These are phyloP conservation scores for Blakeslea trispora DNA, from an alignment of 371 early-diverging fungal genomes.

Conservation along the genomic window DNA sequence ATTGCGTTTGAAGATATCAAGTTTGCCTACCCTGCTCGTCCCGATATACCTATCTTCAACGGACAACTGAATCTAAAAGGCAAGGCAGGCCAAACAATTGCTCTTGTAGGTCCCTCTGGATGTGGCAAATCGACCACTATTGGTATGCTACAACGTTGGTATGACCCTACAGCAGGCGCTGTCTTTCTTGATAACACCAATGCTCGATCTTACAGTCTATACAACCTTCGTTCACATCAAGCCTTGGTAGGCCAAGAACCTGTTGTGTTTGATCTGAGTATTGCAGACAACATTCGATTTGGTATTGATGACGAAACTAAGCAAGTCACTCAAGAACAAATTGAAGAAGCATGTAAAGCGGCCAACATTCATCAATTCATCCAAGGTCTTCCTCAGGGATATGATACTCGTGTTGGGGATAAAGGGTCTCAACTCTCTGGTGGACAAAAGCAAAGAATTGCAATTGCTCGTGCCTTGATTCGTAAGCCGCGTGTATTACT, in stretches of 20 bases:
- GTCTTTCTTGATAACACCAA: conserved; percentile 70
- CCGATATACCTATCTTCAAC: conserved; percentile 73
- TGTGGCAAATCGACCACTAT: conserved; percentile 89
- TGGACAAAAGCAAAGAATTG: conserved; percentile 76
- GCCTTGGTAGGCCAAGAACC: conserved; percentile 92
- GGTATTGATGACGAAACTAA: conserved; percentile 49
- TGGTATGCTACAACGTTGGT: conserved; percentile 85
- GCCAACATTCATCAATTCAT: conserved; percentile 86
- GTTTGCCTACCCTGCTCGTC: conserved; percentile 86
- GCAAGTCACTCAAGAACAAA: conserved; percentile 52
- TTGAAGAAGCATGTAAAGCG: conserved; percentile 61
- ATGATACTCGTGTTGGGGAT: conserved; percentile 80
- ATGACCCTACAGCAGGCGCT: conserved; percentile 69
- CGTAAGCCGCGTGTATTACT: conserved; percentile 85
- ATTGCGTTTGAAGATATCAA: conserved; percentile 58
- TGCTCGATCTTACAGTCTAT: conserved; percentile 60
- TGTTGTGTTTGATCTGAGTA: conserved; percentile 73
- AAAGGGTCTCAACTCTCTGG: conserved; percentile 73
- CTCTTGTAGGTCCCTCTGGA: conserved; percentile 85
- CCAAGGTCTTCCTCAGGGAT: conserved; percentile 66
- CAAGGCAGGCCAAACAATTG: conserved; percentile 74
- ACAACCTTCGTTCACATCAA: conserved; percentile 70
- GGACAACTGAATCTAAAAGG: conserved; percentile 72
- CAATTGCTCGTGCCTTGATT: conserved; percentile 73
- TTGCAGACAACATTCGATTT: conserved; percentile 82